These are phyloP conservation scores for Hura crepitans DNA, from an alignment of 441 rosid species.

Conservation along the genomic window DNA sequence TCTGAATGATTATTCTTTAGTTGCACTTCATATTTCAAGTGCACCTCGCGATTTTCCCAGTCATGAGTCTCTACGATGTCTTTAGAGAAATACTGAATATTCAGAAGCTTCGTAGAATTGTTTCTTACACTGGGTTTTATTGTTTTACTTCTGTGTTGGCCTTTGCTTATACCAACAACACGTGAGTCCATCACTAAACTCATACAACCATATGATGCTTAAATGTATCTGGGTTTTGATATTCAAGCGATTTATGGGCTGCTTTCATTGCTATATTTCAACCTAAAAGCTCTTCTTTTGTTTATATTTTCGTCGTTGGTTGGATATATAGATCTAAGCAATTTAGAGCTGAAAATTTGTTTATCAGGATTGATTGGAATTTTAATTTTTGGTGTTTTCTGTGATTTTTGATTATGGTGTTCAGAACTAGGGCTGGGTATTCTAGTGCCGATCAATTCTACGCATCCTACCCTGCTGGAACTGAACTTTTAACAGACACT, in stretches of 20 bases:
- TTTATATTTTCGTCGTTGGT: background rate
- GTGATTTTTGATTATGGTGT: background rate
- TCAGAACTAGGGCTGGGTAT: conserved; percentile 88
- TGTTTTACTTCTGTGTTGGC: conserved; percentile 56
- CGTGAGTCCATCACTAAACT: conserved; percentile 42
- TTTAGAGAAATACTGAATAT: conserved; percentile 61
- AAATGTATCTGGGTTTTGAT: background rate
- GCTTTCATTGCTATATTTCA: conserved; percentile 3
- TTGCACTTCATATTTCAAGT: conserved; percentile 7
- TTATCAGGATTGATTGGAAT: background rate
- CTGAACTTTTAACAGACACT: conserved; percentile 77
- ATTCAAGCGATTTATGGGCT: background rate
- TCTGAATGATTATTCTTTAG: background rate
- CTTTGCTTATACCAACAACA: conserved; percentile 75
- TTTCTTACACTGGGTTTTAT: conserved; percentile 71
- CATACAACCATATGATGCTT: background rate
- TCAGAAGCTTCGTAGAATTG: conserved; percentile 70
- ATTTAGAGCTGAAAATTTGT: background rate
- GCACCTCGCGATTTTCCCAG: background rate
- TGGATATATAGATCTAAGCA: background rate
- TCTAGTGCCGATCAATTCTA: conserved; percentile 89
- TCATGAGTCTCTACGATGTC: conserved; percentile 42
- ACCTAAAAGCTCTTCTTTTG: background rate
- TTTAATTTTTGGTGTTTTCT: background rate
- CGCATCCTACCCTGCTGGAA: conserved; percentile 89